Conservation (phyloP, 805 yeast species). For the Millerozyma acaciae region DNA sequence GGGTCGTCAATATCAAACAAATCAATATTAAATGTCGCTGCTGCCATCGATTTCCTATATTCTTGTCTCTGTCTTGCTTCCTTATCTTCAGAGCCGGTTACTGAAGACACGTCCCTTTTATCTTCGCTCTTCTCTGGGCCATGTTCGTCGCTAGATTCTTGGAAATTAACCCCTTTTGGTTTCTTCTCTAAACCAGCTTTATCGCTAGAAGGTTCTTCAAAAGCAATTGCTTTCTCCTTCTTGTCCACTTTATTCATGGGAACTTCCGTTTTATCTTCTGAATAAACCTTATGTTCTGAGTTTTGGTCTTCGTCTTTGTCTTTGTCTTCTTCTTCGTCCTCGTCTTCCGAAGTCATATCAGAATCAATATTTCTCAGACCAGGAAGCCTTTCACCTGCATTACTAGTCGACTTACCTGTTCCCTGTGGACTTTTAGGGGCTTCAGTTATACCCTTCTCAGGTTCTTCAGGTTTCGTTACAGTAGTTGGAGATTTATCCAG, state of each 20-base stretch:
- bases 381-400: no score
- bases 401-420: no score
- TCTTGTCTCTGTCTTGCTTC: constrained; percentile 42
- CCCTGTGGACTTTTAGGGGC: no score
- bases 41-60: constrained; percentile 45
- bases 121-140: no score
- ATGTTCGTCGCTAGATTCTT: no score
- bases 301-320: no score
- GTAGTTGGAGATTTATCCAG: not conserved
- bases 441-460: no score
- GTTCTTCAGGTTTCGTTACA: constrained; percentile 1
- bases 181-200: not conserved
- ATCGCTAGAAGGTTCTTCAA: not conserved
- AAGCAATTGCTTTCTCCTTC: not conserved
- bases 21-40: constrained; percentile 63
- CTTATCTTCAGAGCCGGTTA: constrained; percentile 25
- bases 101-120: constrained; percentile 9
- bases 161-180: constrained; percentile 1
- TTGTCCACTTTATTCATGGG: constrained; percentile 8
- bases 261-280: constrained; percentile 5
- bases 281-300: no score
- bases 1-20: constrained; percentile 81
- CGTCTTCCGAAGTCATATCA: not conserved
- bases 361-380: not conserved
- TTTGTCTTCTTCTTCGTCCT: constrained; percentile 12